Evolutionary conservation across 805 yeast genomes (phyloP).

Genomic region (Isabelozyma rhagii): DNA sequence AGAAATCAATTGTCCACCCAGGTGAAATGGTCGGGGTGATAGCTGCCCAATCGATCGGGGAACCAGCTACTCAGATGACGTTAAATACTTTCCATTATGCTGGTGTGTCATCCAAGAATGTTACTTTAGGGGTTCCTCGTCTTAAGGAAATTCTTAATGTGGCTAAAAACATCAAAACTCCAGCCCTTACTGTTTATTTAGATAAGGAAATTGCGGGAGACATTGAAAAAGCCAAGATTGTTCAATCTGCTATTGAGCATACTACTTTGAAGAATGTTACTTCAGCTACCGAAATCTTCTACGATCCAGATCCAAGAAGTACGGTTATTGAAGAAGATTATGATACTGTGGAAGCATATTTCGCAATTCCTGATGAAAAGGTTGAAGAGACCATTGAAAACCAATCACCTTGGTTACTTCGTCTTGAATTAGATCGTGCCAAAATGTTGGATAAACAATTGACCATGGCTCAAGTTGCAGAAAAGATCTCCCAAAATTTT

Average conservation of each 20-base stretch:
- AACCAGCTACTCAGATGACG: slow-evolving; percentile 98
- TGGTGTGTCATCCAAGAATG: slow-evolving; percentile 95
- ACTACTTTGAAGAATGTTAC: slow-evolving; percentile 93
- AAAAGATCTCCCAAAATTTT: slow-evolving; percentile 86
- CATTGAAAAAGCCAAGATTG: slow-evolving; percentile 89
- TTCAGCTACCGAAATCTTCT: slow-evolving; percentile 94
- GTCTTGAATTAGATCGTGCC: slow-evolving; percentile 96
- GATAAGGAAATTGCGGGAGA: slow-evolving; percentile 77
- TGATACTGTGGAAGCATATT: slow-evolving; percentile 95
- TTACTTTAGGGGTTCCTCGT: slow-evolving; percentile 96
- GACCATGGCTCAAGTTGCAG: slow-evolving; percentile 98
- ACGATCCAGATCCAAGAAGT: slow-evolving; percentile 96
- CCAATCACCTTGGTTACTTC: slow-evolving; percentile 97
- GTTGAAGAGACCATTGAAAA: slow-evolving; percentile 90
- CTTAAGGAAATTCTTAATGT: slow-evolving; percentile 96
- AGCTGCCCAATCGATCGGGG: slow-evolving; percentile 98
- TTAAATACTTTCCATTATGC: slow-evolving; percentile 97
- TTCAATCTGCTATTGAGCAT: slow-evolving; percentile 96
- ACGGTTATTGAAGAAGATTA: slow-evolving; percentile 97
- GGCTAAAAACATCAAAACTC: slow-evolving; percentile 98
- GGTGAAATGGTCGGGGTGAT: slow-evolving; percentile 99
- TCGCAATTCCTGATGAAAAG: slow-evolving; percentile 96
- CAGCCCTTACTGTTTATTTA: slow-evolving; percentile 94
- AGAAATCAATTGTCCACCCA: slow-evolving; percentile 86
- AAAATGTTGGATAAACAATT: slow-evolving; percentile 97